Base-by-base conservation (phyloP, 768 basidiomycete species). In the Tylopilus plumbeoviolaceoides region DNA sequence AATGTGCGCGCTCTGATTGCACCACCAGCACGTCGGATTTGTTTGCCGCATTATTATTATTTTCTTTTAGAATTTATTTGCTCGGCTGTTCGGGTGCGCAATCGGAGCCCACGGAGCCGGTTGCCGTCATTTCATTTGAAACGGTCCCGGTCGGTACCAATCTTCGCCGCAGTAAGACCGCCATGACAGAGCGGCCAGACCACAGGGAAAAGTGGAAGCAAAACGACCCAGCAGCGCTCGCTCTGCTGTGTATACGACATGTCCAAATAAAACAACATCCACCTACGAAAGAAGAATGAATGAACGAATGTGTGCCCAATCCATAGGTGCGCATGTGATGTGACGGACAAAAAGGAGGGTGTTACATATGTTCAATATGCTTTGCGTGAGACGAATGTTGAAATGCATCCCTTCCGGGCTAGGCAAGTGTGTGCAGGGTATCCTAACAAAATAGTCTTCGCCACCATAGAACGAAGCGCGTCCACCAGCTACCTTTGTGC, bases 401-500 rank as follows among this genome's bases (percentile, higher is more conserved):
- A 38, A 53, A 43, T 58, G 50, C 45, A 36, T 44, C 45, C 48
- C 53, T 38, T 45, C 42, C 33, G 20, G 35, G 38, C 7, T 3
- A 38, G 38, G n/a, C 36, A 5, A 48, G 25, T 17, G 30, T 7
- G 9, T 7, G 9, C 12, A 20, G 56, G 55, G 57, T 64, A 69
- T 61, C 56, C 70, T 78, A 91, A 70, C 88, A 89, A 71, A 92
- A 91, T 44, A 86, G 58, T 69, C 78, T 80, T 67, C 80, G 81
- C 80, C 84, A 89, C 92, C 92, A 94, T 43, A 83, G 69, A 59
- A 81, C 72, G 63, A 94, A 83, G 57, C 86, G 76, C 41, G 81
- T 81, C 89, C 89, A 93, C 81, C 84, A 88, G 41, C 81, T 75
- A 20, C 91, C 90, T 63, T 81, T 74, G 83, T 84, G 92, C 11